Base-by-base conservation (phyloP, 345 rosid genomes). In the Syzygium oleosum region DNA sequence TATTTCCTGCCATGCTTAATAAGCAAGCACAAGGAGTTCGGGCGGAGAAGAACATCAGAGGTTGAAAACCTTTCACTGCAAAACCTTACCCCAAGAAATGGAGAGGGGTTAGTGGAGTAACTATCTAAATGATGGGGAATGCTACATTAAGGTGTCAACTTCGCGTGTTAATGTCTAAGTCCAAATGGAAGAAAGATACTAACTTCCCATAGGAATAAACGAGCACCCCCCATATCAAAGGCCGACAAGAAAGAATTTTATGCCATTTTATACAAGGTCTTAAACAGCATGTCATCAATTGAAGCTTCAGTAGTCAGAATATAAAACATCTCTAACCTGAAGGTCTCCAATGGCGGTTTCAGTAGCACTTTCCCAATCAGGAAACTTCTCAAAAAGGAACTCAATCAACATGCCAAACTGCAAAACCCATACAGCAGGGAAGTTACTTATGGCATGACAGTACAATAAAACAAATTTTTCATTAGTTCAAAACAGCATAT, bases 381-480 rank as follows among this genome's bases (percentile, higher is more conserved):
- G 96, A 84, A 94, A 94, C 90, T 91, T 92, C 84, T 96, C 98
- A 86, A 98, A 98, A 85, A 98, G 97, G 90, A 90, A 94, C 89
- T 96, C 99, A 88, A 98, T 96, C 92, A 96, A 89, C 99, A 98
- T 98, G 58, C 99, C 99, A 88, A 98, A 98, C 99, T 97, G 95
- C 92, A 92, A 89, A 86, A 34, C 25, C 46, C 80, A 68, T 68
- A 17, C 13, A 0, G 79, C 79, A 73, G 49, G 25, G 14, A 73
- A 34, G 80, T 73, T 41, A 73, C 80, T 73, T 19, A 73, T 73
- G 80, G 46, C 80, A 73, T 34, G 14, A 73, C 80, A 73, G 22
- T 17, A 19, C 46, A 68, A 68, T 34, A 34, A 9, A 73, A 73
- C 25, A 34, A 17, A 17, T 2, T 4, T 68, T 34, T 34, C 3